phyloP scores from a whole-genome alignment of 768 basidiomycete genomes.

The Kwoniella shandongensis region DNA sequence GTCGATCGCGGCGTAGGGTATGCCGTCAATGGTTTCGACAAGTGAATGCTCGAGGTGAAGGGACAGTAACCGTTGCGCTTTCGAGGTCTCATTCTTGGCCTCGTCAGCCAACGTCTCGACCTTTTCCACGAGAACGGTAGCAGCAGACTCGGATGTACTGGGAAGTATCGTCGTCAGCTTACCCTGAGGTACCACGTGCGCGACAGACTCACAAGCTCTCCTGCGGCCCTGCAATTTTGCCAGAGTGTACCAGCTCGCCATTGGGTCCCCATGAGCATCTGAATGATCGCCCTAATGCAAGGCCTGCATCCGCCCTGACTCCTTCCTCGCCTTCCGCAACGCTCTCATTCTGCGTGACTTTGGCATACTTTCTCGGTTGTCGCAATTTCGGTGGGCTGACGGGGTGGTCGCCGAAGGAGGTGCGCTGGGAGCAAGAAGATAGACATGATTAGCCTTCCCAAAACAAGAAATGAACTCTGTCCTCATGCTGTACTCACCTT shows the following conservation, averaged over 20 bases:
- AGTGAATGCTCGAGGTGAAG: constrained; percentile 74
- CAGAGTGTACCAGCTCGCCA: constrained; percentile 72
- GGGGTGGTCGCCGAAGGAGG: constrained; percentile 64
- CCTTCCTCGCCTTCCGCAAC: constrained; percentile 66
- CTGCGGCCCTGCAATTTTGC: constrained; percentile 58
- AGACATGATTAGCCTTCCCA: neutral
- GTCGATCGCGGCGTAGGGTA: constrained; percentile 61
- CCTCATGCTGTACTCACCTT: constrained; percentile 36
- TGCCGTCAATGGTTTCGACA: constrained; percentile 63
- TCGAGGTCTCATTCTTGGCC: constrained; percentile 39
- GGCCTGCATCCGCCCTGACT: constrained; percentile 72
- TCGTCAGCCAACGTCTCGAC: constrained; percentile 40
- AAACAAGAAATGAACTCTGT: neutral
- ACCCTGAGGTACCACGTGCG: neutral
- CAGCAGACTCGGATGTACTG: constrained; percentile 27
- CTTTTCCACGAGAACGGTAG: constrained; percentile 43
- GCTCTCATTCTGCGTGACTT: constrained; percentile 64
- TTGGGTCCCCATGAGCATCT: constrained; percentile 86
- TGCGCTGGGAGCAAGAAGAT: constrained; percentile 58
- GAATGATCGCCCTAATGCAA: constrained; percentile 82
- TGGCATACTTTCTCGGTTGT: constrained; percentile 76
- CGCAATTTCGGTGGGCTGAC: constrained; percentile 67
- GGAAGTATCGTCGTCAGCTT: neutral
- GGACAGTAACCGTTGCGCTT: constrained; percentile 67
- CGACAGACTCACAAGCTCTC: constrained; percentile 55